A percentile compares a stretch with the other conserved stretches of the same genome.
These are phyloP conservation scores for Pseudozyma tsukubaensis DNA, from an alignment of 1,284 basidiomycete species.

Conservation along the genomic window DNA sequence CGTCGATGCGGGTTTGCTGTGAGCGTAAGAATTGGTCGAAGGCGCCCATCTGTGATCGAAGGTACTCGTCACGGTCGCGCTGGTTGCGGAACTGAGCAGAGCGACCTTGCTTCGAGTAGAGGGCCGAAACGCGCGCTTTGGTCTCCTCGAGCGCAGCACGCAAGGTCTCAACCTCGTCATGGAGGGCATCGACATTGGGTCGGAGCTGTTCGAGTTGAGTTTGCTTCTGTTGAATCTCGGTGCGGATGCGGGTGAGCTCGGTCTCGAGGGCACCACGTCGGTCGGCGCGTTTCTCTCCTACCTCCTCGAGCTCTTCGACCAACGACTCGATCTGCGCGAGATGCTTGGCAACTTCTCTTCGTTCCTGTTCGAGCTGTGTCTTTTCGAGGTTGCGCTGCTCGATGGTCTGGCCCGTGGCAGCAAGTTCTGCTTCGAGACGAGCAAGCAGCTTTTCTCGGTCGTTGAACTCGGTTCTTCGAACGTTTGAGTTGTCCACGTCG, in stretches of 20 bases:
- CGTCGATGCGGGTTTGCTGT: slow-evolving; percentile 45
- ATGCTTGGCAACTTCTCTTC: slow-evolving; percentile 71
- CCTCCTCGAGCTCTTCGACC: slow-evolving; percentile 80
- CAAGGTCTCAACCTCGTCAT: slow-evolving; percentile 74
- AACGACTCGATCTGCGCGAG: slow-evolving; percentile 81
- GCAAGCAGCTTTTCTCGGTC: slow-evolving; percentile 81
- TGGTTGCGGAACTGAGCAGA: slow-evolving; percentile 59
- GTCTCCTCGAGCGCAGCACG: slow-evolving; percentile 72
- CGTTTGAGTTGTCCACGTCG: slow-evolving; percentile 84
- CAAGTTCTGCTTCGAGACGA: slow-evolving; percentile 78
- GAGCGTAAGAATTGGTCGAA: slow-evolving; percentile 43
- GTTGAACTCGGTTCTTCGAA: slow-evolving; percentile 82
- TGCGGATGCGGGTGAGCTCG: slow-evolving; percentile 73
- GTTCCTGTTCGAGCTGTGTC: slow-evolving; percentile 79
- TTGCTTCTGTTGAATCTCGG: slow-evolving; percentile 40
- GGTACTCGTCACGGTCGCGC: slow-evolving; percentile 61
- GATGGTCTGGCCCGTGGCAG: slow-evolving; percentile 77
- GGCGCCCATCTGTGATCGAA: slow-evolving; percentile 52
- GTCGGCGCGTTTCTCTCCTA: slow-evolving; percentile 65
- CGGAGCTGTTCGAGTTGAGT: slow-evolving; percentile 71
- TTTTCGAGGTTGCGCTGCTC: slow-evolving; percentile 79
- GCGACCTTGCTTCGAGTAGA: slow-evolving; percentile 65
- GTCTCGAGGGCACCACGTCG: slow-evolving; percentile 72
- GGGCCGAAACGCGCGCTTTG: slow-evolving; percentile 55
- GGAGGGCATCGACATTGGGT: slow-evolving; percentile 77